Evolutionary conservation across 148 eudicot genomes (phyloP), one percentile per base, ranked within the genome.

Genomic region (Salicornia ramosissima): DNA sequence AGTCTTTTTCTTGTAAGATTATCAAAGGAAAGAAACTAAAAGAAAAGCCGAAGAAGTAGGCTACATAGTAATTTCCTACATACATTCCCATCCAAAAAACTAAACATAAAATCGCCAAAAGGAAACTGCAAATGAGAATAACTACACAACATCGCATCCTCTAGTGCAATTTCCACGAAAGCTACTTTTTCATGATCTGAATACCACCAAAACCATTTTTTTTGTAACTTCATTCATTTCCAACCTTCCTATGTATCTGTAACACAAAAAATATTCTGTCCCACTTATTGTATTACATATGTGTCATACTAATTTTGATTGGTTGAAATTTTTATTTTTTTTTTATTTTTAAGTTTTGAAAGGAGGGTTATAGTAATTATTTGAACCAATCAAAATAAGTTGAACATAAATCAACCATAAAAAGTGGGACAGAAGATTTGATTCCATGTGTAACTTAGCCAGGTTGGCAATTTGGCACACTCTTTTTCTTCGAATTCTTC

Each of bases 91-190:
- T 64, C 50, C 52, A 64, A 64, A 64, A 52, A 72, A 55, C 50
- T 57, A 14, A 53, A 53, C 4, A 26, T 29, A 39, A 64, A 64
- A 53, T n/a, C 4, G 42, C 36, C 55, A 19, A 73, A 29, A 60
- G 66, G 54, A 60, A 60, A 49, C 18, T 67, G 42, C 57, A 14
- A 59, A 45, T n/a, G 1, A n/a, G 46, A 26, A 49, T 61, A 21
- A 49, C 15, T 47, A 60, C 47, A 40, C 60, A 59, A 50, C 40
- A 15, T 6, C 24, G 1, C 40, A 19, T 33, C 43, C 10, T 68
- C 49, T 49, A 71, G 68, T 59, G 80, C 72, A 71, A 22, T 64
- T 77, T 77, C 80, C 68, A 49, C 76, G 80, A 77, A 77, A 77
- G 46, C 69, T 72, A 77, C 69, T 69, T 36, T 30, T 30, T 0